Conservation (phyloP, 768 basidiomycete genomes). For the Dacryopinax spathularia region DNA sequence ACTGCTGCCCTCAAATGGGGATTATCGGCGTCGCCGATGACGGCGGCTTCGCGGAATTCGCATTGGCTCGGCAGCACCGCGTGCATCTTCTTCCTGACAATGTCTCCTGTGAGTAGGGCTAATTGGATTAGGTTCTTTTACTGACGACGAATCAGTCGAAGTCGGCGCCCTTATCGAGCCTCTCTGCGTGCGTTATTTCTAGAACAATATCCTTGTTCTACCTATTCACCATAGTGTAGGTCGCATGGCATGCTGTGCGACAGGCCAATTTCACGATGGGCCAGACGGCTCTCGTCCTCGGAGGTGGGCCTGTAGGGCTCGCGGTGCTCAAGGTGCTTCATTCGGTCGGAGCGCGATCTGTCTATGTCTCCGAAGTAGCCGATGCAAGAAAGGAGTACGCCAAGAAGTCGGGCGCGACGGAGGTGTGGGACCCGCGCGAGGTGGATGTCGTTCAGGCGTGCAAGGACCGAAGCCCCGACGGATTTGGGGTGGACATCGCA, state of each 20-base stretch:
- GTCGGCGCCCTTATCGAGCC: conserved; percentile 33
- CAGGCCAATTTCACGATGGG: conserved; percentile 28
- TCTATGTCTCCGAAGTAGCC: conserved; percentile 33
- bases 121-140: neutral
- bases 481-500: conserved; percentile 31
- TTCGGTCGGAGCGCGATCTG: conserved; percentile 19
- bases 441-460: conserved; percentile 20
- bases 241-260: conserved; percentile 35
- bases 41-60: conserved; percentile 35
- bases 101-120: conserved; percentile 25
- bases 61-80: conserved; percentile 24
- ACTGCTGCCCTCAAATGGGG: neutral
- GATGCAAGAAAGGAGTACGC: conserved; percentile 27
- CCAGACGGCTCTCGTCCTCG: conserved; percentile 29
- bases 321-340: conserved; percentile 29
- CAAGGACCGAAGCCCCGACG: conserved; percentile 18
- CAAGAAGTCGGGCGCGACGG: conserved; percentile 27
- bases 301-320: conserved; percentile 31
- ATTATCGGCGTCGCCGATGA: conserved; percentile 21
- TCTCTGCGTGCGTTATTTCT: neutral
- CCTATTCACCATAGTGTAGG: conserved; percentile 26
- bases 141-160: conserved; percentile 23
- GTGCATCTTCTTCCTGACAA: conserved; percentile 29
- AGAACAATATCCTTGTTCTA: neutral
- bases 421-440: conserved; percentile 25